phyloP scores from a whole-genome alignment of 257 asterid species.

The Schizonepeta tenuifolia region DNA sequence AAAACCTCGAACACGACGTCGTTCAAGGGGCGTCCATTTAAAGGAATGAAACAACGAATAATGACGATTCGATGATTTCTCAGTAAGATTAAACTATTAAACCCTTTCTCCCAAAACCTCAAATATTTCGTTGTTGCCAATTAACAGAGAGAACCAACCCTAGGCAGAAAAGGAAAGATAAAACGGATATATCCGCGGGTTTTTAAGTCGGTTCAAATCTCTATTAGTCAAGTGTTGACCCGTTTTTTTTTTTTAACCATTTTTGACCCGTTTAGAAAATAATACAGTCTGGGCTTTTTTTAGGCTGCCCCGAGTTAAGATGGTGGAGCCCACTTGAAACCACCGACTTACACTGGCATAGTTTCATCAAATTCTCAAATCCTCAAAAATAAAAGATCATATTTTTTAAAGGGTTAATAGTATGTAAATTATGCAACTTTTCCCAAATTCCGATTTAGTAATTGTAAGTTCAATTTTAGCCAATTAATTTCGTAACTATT shows the following conservation, averaged over 20 bases:
- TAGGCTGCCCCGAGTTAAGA: neutral
- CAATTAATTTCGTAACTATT: no score
- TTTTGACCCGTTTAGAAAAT: no score
- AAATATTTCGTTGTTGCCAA: neutral
- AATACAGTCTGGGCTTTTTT: neutral
- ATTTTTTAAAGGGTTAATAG: no score
- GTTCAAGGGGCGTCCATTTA: neutral
- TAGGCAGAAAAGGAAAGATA: neutral
- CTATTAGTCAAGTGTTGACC: no score
- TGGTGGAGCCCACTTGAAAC: neutral
- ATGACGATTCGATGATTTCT: neutral
- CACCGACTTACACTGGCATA: no score
- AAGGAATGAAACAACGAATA: neutral
- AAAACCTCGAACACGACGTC: neutral
- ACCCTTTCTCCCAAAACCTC: constrained; percentile 39
- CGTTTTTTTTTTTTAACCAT: no score
- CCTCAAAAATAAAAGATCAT: no score
- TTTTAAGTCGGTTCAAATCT: constrained; percentile 14
- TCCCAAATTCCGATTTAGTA: no score
- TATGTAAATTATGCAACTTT: no score
- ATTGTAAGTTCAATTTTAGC: no score
- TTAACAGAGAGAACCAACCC: constrained; percentile 5
- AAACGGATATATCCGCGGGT: neutral
- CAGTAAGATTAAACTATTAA: constrained; percentile 5
- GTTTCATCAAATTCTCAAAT: no score